phyloP scores from a whole-genome alignment of 2,329 filamentous ascomycete genomes.

The Exophiala dermatitidis region DNA sequence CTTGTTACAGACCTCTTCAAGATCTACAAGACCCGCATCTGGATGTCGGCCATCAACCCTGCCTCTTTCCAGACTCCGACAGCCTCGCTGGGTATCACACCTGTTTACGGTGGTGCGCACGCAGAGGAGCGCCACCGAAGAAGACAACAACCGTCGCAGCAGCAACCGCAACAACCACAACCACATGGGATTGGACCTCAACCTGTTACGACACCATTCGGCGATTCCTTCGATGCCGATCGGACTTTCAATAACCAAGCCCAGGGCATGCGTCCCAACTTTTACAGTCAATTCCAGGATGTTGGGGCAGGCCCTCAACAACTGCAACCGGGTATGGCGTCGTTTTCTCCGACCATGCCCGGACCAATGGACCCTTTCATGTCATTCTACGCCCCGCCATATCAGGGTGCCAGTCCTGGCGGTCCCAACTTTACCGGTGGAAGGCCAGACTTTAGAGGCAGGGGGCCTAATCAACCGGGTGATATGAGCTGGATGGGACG shows the following conservation, averaged over 20 bases:
- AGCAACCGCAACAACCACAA: conserved; percentile 16
- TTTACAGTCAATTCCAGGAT: conserved; percentile 19
- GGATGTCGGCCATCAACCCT: conserved; percentile 99
- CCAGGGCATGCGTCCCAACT: conserved; percentile 10
- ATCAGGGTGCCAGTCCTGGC: conserved; percentile 17
- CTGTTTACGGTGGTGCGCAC: conserved; percentile 30
- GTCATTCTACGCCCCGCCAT: conserved; percentile 30
- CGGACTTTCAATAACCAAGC: conserved; percentile 20
- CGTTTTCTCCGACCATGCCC: conserved; percentile 27
- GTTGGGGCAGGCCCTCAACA: conserved; percentile 25
- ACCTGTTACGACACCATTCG: conserved; percentile 20
- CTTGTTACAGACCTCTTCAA: conserved; percentile 97
- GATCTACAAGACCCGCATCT: conserved; percentile 98
- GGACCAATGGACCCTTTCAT: conserved; percentile 28
- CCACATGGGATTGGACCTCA: conserved; percentile 9
- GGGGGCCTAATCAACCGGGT: conserved; percentile 32
- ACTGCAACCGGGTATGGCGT: conserved; percentile 29
- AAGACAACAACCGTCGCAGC: conserved; percentile 27
- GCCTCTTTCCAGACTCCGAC: conserved; percentile 83
- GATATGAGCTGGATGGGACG: conserved; percentile 24
- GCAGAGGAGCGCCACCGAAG: conserved; percentile 19
- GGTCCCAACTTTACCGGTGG: conserved; percentile 25
- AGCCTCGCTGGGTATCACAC: conserved; percentile 55
- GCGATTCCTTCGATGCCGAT: conserved; percentile 21
- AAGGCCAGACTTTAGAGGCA: conserved; percentile 22